Conservation (phyloP, 2,329 filamentous ascomycete species). For the Claviceps maximensis region DNA sequence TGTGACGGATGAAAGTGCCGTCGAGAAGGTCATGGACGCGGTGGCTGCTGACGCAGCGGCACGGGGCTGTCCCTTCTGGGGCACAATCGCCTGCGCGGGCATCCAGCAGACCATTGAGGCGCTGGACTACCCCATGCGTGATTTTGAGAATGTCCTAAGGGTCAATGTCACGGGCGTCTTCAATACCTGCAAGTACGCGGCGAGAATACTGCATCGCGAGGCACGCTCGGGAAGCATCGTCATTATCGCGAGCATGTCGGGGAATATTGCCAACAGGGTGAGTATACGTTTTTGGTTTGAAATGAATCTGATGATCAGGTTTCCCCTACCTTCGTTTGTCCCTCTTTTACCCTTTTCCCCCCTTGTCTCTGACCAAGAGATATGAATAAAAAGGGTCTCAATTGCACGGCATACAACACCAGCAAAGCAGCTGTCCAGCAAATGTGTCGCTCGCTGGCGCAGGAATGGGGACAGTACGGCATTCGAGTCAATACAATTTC, state of each 20-base stretch:
- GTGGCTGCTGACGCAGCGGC: constrained; percentile 22
- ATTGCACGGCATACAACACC: constrained; percentile 50
- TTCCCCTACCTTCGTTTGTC: neutral
- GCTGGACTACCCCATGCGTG: constrained; percentile 64
- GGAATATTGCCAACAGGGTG: constrained; percentile 53
- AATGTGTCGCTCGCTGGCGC: constrained; percentile 43
- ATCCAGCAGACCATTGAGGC: constrained; percentile 38
- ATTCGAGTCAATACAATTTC: constrained; percentile 56
- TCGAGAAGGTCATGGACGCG: constrained; percentile 21
- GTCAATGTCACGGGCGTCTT: constrained; percentile 80
- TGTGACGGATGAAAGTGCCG: constrained; percentile 30
- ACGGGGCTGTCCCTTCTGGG: constrained; percentile 20
- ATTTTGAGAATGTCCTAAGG: constrained; percentile 65
- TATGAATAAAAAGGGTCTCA: constrained; percentile 34
- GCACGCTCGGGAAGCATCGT: constrained; percentile 48
- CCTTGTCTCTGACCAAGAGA: neutral
- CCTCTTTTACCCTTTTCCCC: neutral
- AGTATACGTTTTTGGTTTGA: constrained; percentile 14
- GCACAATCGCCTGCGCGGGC: constrained; percentile 32
- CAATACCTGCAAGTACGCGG: constrained; percentile 81
- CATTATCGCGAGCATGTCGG: constrained; percentile 59
- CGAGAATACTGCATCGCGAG: constrained; percentile 55
- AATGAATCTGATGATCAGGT: neutral
- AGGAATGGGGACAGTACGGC: constrained; percentile 48
- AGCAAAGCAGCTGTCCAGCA: constrained; percentile 50